These are phyloP conservation scores for Hirschfeldia incana DNA, from an alignment of 345 rosid genomes.

Conservation along the genomic window DNA sequence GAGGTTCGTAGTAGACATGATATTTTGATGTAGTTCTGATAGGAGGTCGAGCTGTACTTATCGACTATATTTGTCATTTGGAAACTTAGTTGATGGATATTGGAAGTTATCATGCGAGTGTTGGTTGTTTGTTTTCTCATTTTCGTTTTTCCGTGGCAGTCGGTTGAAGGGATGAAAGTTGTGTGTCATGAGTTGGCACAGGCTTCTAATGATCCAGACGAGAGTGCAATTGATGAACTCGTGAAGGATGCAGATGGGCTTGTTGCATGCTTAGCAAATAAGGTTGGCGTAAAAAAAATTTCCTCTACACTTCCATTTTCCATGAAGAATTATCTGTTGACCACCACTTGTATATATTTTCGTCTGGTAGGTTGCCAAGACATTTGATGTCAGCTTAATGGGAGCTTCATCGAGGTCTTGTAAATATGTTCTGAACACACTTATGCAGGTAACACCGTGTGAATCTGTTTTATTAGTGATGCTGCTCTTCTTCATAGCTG, in stretches of 20 bases:
- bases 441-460: slow-evolving; percentile 77
- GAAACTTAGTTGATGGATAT: slow-evolving; percentile 9
- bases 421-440: slow-evolving; percentile 97
- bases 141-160: slow-evolving; percentile 53
- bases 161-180: slow-evolving; percentile 99
- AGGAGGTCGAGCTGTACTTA: background rate
- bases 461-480: slow-evolving; percentile 9
- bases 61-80: background rate
- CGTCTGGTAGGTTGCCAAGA: slow-evolving; percentile 77
- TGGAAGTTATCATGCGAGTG: slow-evolving; percentile 12
- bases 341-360: background rate
- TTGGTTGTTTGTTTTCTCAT: slow-evolving; percentile 17
- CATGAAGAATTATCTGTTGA: slow-evolving; percentile 9
- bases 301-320: slow-evolving; percentile 9
- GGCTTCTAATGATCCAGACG: slow-evolving; percentile 84
- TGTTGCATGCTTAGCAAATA: slow-evolving; percentile 94
- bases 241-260: slow-evolving; percentile 92
- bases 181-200: slow-evolving; percentile 97
- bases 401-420: slow-evolving; percentile 98
- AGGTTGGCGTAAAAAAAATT: slow-evolving; percentile 45
- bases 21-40: slow-evolving; percentile 16
- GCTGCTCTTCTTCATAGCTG: slow-evolving; percentile 13
- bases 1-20: background rate
- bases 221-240: slow-evolving; percentile 74
- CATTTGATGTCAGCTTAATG: slow-evolving; percentile 88